Base-by-base conservation (phyloP, 306 rosid species). In the Dryas drummondii region DNA sequence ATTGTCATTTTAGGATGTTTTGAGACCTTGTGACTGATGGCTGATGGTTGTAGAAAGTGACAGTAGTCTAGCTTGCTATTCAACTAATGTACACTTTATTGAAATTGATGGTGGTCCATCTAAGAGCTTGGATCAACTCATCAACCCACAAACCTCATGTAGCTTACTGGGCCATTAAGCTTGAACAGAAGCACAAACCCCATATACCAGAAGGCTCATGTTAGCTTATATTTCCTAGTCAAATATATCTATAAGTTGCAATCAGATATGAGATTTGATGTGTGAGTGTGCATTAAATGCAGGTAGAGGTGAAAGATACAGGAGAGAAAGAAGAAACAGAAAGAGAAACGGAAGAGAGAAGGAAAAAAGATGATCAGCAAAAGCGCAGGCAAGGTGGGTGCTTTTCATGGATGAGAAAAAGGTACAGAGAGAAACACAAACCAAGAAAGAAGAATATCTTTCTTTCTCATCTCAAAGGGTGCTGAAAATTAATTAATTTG, bases 341-440 rank as follows among this genome's bases (percentile, higher is more conserved):
- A 62, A 64, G 70, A 45, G 85, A 68, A 61, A 70, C 79, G 79
- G 66, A 76, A 61, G 77, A 49, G 60, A 75, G 62, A 64, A 49
- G 15, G 73, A 50, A 78, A 74, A 56, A 77, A 74, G 79, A 80
- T 61, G 78, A 87, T 32, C 77, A 81, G 71, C 80, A 74, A 45
- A 74, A 61, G 76, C 67, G 71, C 66, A 82, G 87, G 68, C 88
- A 80, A 80, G 80, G 83, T 32, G 96, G 99, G 37, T 94, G 99
- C 85, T 87, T 94, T 74, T 80, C 93, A 62, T 94, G 98, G 97
- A 90, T 94, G 87, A 91, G 77, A 78, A 89, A 80, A 81, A 82
- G 80, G 51, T 81, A 71, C 41, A 85, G 86, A 86, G 86, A 86
- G 54, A 86, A 80, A 81, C 81, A 84, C 73, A 89, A 87, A 80